Evolutionary conservation across 2,329 filamentous ascomycete species (phyloP).

Genomic region (Trichoderma koningiopsis): DNA sequence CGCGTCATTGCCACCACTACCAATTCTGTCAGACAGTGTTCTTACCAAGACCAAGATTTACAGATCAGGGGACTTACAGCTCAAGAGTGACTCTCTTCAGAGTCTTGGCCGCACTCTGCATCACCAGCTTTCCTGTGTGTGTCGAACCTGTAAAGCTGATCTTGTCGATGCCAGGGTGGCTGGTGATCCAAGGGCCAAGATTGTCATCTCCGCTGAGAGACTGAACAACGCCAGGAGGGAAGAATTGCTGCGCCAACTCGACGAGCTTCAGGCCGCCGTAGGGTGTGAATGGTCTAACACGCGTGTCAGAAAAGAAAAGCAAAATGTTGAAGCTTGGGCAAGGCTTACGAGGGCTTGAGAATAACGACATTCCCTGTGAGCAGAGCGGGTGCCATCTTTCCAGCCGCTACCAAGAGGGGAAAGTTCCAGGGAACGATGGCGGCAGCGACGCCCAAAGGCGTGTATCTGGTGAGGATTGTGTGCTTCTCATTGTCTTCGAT

Average conservation of each 20-base stretch:
- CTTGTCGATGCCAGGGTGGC: constrained; percentile 61
- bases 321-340: background rate
- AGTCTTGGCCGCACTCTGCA: constrained; percentile 68
- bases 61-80: constrained; percentile 39
- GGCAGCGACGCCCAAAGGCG: constrained; percentile 44
- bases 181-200: constrained; percentile 60
- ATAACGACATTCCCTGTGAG: constrained; percentile 60
- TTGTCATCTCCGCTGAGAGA: constrained; percentile 62
- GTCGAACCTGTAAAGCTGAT: constrained; percentile 75
- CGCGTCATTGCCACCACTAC: constrained; percentile 63
- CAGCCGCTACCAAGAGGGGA: constrained; percentile 44
- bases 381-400: constrained; percentile 59
- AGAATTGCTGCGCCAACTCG: constrained; percentile 58
- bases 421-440: constrained; percentile 58
- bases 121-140: constrained; percentile 69
- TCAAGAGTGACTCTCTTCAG: constrained; percentile 68
- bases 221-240: constrained; percentile 65
- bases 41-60: background rate
- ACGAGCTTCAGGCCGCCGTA: constrained; percentile 61
- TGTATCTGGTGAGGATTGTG: constrained; percentile 26
- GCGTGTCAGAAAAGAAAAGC: background rate
- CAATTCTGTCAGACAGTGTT: background rate
- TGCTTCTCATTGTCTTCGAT: constrained; percentile 39
- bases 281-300: constrained; percentile 51
- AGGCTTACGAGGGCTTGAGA: constrained; percentile 52